Base-by-base conservation (phyloP, 2,329 filamentous ascomycete genomes). In the Rhytidhysteron rufulum region DNA sequence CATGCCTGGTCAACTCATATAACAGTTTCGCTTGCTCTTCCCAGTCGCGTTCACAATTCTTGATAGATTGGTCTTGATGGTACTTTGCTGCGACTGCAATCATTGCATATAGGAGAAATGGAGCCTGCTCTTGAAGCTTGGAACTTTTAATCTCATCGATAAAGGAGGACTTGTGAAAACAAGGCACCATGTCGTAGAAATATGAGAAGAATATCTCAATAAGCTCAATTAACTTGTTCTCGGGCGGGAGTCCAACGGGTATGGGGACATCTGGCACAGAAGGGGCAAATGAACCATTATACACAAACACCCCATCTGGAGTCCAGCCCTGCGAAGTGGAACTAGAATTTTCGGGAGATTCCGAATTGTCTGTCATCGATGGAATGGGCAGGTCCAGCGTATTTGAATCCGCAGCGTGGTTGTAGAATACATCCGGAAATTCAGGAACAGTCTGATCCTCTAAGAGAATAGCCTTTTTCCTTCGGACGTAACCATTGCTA, bases 1-100 rank as follows among this genome's bases (percentile, higher is more conserved):
- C 39, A 37, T 53, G 43, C 16, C 43, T 41, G 1, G 53, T 55
- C 4, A 55, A 36, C 11, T 62, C 53, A 31, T 60, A 63, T 5
- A 45, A 34, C 20, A 56, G 49, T 27, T 55, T 62, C 6, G 59
- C 56, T 39, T 56, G 50, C 10, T 55, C 49, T 33, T 56, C 59
- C 59, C 59, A 63, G 19, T 48, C 47, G 9, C 40, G 42, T 25
- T 52, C 48, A 2, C 42, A 49, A 31, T 10, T 34, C 34, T 48
- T 49, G 9, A 62, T 44, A 2, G 37, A 15, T 11, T 44, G 36
- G 31, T 62, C 53, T 7, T 40, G 40, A 34, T 63, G 59, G 13
- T 49, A 44, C 20, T 38, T 31, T 11, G 58, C 47, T 8, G 58
- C 42, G n/a, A 61, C 34, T 31, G 51, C 45, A 31, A 56, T 55